These are phyloP conservation scores for Dictyostelium intermedium DNA, from an alignment of 78 protist species.

Conservation along the genomic window DNA sequence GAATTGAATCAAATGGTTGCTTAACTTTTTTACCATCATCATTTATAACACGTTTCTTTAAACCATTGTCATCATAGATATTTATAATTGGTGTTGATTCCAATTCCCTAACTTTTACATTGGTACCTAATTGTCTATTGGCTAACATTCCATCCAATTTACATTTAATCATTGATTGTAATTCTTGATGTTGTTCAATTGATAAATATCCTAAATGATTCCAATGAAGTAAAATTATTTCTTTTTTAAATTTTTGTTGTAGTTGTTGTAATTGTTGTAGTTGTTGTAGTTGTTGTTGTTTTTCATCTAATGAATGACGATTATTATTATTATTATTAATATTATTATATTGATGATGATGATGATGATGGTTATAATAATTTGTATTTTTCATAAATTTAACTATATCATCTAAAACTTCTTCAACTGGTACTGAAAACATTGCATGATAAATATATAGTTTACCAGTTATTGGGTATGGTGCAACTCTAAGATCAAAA, in stretches of 20 bases:
- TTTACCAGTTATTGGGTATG: background rate
- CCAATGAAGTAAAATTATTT: slow-evolving; percentile 1
- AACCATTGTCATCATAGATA: background rate
- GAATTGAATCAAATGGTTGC: background rate
- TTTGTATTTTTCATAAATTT: background rate
- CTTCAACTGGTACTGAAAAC: background rate
- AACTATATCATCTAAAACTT: slow-evolving; percentile 1
- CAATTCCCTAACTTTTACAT: background rate
- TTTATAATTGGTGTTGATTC: background rate
- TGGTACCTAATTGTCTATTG: background rate
- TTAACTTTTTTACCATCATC: background rate
- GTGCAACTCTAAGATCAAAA: slow-evolving; percentile 6
- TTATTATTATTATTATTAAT: too few relatives aligned
- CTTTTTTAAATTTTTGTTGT: background rate
- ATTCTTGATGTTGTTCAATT: background rate
- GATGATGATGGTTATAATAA: too few relatives aligned
- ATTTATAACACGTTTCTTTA: background rate
- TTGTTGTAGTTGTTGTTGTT: background rate
- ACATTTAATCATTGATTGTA: background rate
- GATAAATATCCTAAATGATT: background rate
- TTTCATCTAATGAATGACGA: background rate
- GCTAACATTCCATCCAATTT: background rate
- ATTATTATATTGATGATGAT: too few relatives aligned
- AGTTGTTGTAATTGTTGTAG: background rate
- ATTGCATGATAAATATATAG: background rate